Evolutionary conservation across 768 basidiomycete species (phyloP).

Genomic region (Lentinula boryana): DNA sequence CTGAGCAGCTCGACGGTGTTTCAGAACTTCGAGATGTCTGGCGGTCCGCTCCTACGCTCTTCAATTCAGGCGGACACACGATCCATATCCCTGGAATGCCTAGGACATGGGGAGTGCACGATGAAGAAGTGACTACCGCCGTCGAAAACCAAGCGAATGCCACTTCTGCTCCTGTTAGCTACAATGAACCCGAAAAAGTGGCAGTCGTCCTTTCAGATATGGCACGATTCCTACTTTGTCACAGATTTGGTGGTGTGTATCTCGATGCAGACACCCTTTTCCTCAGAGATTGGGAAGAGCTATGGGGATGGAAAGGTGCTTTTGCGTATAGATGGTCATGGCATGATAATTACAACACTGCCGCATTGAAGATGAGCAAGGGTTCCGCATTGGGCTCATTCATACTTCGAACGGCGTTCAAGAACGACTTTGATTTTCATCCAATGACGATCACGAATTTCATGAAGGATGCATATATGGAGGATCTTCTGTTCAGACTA

Average conservation of each 20-base stretch:
- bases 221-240: constrained; percentile 67
- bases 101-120: constrained; percentile 6
- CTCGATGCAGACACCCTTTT: constrained; percentile 70
- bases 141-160: constrained; percentile 6
- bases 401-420: constrained; percentile 64
- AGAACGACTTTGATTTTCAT: constrained; percentile 69
- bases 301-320: constrained; percentile 70
- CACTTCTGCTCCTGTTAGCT: constrained; percentile 2
- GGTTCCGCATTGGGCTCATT: constrained; percentile 60
- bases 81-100: constrained; percentile 28
- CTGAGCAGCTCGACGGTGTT: constrained; percentile 64
- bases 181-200: constrained; percentile 56
- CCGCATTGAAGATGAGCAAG: constrained; percentile 62
- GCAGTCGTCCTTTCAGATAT: constrained; percentile 69
- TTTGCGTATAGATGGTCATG: constrained; percentile 76
- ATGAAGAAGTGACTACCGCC: constrained; percentile 11
- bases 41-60: constrained; percentile 48
- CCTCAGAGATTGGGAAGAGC: constrained; percentile 71
- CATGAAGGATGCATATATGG: constrained; percentile 57
- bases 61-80: constrained; percentile 57
- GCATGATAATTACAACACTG: constrained; percentile 68
- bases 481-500: constrained; percentile 50
- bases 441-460: constrained; percentile 65
- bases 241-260: constrained; percentile 70
- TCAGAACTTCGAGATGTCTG: constrained; percentile 63